Evolutionary conservation across 2,329 filamentous ascomycete genomes (phyloP).

Genomic region (Hyphodiscus sp.): DNA sequence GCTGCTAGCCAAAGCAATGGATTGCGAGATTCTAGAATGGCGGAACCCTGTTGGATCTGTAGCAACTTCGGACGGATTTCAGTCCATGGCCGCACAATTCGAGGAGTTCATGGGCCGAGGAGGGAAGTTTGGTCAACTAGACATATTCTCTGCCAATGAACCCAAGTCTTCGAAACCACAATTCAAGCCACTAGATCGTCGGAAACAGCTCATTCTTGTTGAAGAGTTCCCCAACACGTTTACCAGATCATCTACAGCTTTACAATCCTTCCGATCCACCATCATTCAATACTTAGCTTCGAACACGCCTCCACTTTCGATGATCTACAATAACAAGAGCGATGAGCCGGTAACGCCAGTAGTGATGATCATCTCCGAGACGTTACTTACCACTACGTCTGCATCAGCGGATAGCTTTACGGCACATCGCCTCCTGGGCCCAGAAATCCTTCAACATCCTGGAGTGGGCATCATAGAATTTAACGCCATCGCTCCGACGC

Average conservation of each 20-base stretch:
- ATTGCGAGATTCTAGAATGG: slow-evolving; percentile 80
- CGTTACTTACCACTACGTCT: slow-evolving; percentile 75
- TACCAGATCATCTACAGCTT: slow-evolving; percentile 53
- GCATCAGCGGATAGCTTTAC: slow-evolving; percentile 88
- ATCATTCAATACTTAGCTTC: slow-evolving; percentile 69
- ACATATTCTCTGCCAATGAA: slow-evolving; percentile 32
- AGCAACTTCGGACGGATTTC: slow-evolving; percentile 52
- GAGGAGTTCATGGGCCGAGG: slow-evolving; percentile 84
- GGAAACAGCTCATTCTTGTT: slow-evolving; percentile 59
- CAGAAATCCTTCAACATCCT: slow-evolving; percentile 77
- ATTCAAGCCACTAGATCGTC: slow-evolving; percentile 23
- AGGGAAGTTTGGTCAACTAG: slow-evolving; percentile 70
- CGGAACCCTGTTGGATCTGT: slow-evolving; percentile 66
- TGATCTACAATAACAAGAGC: slow-evolving; percentile 32
- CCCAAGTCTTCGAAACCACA: slow-evolving; percentile 27
- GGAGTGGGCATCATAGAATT: slow-evolving; percentile 80
- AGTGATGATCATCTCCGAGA: slow-evolving; percentile 88
- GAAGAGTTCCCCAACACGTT: slow-evolving; percentile 81
- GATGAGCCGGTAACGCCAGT: slow-evolving; percentile 58
- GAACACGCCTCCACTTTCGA: slow-evolving; percentile 51
- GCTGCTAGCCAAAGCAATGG: slow-evolving; percentile 71
- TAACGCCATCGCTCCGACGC: slow-evolving; percentile 82
- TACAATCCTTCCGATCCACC: slow-evolving; percentile 67
- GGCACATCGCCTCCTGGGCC: slow-evolving; percentile 79
- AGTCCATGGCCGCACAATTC: slow-evolving; percentile 73